phyloP scores from a whole-genome alignment of 2,329 filamentous ascomycete genomes.

The Xylaria sp. region DNA sequence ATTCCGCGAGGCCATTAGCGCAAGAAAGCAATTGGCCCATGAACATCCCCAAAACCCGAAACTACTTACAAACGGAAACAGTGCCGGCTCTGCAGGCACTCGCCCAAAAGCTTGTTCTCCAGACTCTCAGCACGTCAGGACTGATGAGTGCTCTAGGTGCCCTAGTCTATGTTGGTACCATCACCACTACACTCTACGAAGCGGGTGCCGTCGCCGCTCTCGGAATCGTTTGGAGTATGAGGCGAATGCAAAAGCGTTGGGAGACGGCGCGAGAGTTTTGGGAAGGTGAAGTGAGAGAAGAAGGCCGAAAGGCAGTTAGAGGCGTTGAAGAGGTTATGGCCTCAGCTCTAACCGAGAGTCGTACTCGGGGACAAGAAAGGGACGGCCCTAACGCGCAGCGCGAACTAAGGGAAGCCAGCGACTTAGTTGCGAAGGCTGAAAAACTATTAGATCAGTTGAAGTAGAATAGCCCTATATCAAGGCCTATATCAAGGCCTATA shows the following conservation, averaged over 20 bases:
- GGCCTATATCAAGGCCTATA: conserved; percentile 22
- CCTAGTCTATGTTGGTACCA: conserved; percentile 67
- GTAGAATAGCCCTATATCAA: conserved; percentile 47
- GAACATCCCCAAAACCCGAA: conserved; percentile 77
- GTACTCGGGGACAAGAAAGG: conserved; percentile 41
- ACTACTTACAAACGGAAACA: conserved; percentile 72
- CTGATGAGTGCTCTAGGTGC: conserved; percentile 66
- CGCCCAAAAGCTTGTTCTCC: conserved; percentile 78
- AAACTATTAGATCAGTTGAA: conserved; percentile 61
- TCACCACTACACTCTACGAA: conserved; percentile 67
- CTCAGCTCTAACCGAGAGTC: conserved; percentile 55
- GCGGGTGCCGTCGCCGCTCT: conserved; percentile 71
- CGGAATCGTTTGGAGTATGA: conserved; percentile 69
- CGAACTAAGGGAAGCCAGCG: conserved; percentile 56
- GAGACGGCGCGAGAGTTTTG: conserved; percentile 69
- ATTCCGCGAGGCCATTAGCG: conserved; percentile 12
- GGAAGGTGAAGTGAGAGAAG: conserved; percentile 74
- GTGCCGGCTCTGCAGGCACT: conserved; percentile 77
- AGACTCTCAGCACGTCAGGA: conserved; percentile 78
- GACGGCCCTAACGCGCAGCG: conserved; percentile 29
- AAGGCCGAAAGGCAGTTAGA: conserved; percentile 71
- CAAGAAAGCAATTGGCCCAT: conserved; percentile 71
- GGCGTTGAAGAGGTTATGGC: conserved; percentile 65
- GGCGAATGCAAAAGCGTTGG: conserved; percentile 71
- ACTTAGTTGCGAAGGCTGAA: conserved; percentile 61